Conservation (phyloP, 352 stramenopile species). For the Phytophthora sojae region DNA sequence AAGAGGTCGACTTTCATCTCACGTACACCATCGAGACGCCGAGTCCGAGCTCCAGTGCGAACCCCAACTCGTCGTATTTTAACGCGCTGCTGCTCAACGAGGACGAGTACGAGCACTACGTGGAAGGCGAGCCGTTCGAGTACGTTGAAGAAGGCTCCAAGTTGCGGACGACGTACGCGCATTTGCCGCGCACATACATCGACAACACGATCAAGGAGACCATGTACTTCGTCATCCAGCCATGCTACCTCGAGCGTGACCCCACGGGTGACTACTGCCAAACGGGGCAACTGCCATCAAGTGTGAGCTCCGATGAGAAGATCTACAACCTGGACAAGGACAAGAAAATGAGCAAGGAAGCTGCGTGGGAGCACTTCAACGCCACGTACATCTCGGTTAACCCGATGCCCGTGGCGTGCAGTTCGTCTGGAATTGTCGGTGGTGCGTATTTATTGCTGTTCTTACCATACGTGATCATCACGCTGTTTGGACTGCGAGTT, state of each 20-base stretch:
- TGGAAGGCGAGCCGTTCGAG: slow-evolving; percentile 53
- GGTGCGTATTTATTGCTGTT: slow-evolving; percentile 65
- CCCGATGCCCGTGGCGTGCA: slow-evolving; percentile 66
- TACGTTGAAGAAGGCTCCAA: slow-evolving; percentile 56
- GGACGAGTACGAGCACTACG: slow-evolving; percentile 62
- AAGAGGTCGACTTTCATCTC: slow-evolving; percentile 66
- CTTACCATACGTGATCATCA: slow-evolving; percentile 62
- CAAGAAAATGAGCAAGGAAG: slow-evolving; percentile 26
- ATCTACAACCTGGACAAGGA: slow-evolving; percentile 53
- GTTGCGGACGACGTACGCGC: slow-evolving; percentile 55
- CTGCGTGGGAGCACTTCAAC: slow-evolving; percentile 26
- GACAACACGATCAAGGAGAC: slow-evolving; percentile 54
- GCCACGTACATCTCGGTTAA: slow-evolving; percentile 63
- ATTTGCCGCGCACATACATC: slow-evolving; percentile 55
- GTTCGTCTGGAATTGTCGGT: slow-evolving; percentile 51
- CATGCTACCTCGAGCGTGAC: slow-evolving; percentile 52
- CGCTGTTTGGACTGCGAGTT: slow-evolving; percentile 62
- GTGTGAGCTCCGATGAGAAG: slow-evolving; percentile 46
- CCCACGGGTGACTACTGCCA: slow-evolving; percentile 50
- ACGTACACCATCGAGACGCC: slow-evolving; percentile 54
- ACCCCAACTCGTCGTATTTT: slow-evolving; percentile 46
- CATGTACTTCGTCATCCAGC: slow-evolving; percentile 72
- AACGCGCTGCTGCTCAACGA: slow-evolving; percentile 65
- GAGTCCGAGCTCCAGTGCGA: slow-evolving; percentile 18
- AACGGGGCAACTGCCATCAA: slow-evolving; percentile 40